phyloP scores from a whole-genome alignment of 2,329 filamentous ascomycete genomes.

The Coniella vitis region DNA sequence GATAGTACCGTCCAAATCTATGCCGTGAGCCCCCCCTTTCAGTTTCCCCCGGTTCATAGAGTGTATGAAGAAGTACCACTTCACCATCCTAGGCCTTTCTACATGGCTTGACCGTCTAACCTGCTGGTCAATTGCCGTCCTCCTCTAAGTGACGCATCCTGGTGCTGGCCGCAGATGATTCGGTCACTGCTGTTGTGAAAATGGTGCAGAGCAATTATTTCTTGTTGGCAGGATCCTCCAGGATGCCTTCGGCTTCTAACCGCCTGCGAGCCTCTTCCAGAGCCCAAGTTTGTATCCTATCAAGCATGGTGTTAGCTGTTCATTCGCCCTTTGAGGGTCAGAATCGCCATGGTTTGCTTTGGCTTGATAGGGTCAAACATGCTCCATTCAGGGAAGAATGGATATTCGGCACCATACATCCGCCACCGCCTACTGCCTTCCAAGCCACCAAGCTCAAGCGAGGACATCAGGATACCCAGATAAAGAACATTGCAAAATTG shows the following conservation, averaged over 20 bases:
- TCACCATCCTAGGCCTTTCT: neutral
- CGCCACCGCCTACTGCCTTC: neutral
- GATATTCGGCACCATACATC: too few relatives aligned
- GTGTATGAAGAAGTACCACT: neutral
- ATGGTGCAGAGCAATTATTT: conserved; percentile 20
- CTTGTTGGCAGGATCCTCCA: conserved; percentile 68
- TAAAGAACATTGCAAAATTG: conserved; percentile 9
- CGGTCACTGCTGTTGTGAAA: neutral
- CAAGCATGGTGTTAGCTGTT: conserved; percentile 22
- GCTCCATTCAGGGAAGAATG: too few relatives aligned
- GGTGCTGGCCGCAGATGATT: neutral
- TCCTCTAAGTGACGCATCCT: neutral
- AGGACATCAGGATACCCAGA: neutral
- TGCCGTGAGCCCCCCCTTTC: conserved; percentile 1
- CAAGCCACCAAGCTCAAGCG: neutral
- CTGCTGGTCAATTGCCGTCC: neutral
- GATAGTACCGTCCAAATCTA: conserved; percentile 8
- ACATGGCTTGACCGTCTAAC: neutral
- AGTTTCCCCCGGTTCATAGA: neutral
- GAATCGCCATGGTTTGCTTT: neutral
- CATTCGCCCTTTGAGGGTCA: neutral
- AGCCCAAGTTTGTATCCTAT: conserved; percentile 97
- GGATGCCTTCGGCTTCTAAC: conserved; percentile 91
- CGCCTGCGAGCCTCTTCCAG: conserved; percentile 92
- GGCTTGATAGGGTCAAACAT: neutral